Evolutionary conservation across 106 monocot species (phyloP), one percentile per base, ranked within the genome.

Genomic region (Apostasia shenzhenica): DNA sequence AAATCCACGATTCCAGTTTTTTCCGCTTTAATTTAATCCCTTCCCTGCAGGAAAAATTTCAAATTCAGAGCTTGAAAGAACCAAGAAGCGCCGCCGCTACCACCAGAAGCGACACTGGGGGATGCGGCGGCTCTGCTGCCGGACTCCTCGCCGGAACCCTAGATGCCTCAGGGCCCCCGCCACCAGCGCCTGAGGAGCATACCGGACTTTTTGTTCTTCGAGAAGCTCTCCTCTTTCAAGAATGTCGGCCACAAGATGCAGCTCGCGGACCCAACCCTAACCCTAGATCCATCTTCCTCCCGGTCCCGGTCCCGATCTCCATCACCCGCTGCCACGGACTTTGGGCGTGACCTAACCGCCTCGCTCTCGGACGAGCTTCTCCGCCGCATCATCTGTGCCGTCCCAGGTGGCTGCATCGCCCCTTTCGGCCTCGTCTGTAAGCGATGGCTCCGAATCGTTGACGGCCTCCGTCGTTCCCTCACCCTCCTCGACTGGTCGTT

Each of bases 281-380:
- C 73, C 71, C 61, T 65, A 67, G 66, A 72, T 63, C 76, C 58
- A 44, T 41, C 71, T 57, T 37, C 82, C 78, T 70, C 78, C 8
- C 75, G 67, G 13, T 75, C 75, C 49, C 57, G 41, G 3, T 59
- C 68, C 59, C 68, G 75, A 48, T 41, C 50, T 26, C 59, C 45
- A 0, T 62, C 63, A 41, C 62, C 56, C 40, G 8, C 54, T n/a
- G 38, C 67, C 49, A 2, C 46, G 46, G 70, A 45, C 10, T 2
- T 43, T 5, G 77, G 61, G 54, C 69, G 54, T 26, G 91, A 91
- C 70, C 67, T 61, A 59, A 85, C 83, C 38, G 40, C 84, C 13
- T 69, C 48, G 39, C 80, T 92, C 79, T 81, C 95, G 76, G 92
- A 95, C 82, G 79, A 80, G 80, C 80, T 95, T 64, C 84, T 95